Evolutionary conservation across 164 flowering plant genomes (phyloP), one percentile per base, ranked within the genome.

Genomic region (Euptelea pleiosperma): DNA sequence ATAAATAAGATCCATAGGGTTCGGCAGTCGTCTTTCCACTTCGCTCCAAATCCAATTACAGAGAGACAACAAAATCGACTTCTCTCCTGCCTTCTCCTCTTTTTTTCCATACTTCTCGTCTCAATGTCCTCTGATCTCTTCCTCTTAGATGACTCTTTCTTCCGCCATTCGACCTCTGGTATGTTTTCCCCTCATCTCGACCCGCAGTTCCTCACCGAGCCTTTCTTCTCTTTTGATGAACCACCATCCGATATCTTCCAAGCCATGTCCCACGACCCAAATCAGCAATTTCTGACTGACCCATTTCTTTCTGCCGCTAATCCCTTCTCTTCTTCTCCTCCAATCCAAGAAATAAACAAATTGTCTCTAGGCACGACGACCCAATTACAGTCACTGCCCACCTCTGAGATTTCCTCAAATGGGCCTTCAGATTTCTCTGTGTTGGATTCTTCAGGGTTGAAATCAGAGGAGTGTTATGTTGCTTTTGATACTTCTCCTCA

Each of bases 101-200:
- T 21, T 40, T 30, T 53, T 34, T 55, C 57, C 19, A 9, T 12
- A 41, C 14, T 21, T 42, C 61, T 57, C 6, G 10, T 25, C 21
- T 46, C 68, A 70, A 83, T 82, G 90, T 70, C 87, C 61, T 83
- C 82, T 69, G 81, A 84, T 54, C 69, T 75, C 16, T 79, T 54
- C 30, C 31, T 60, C 26, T 63, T 71, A n/a, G 84, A 79, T 50
- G 71, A 36, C 25, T 51, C 73, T 22, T 69, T 57, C 46, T 64
- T 45, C 51, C 63, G 10, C 22, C 60, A 49, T 57, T 46, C 69
- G 5, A 52, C 70, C 28, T n/a, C n/a, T n/a, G 73, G 65, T 4
- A 31, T 70, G 46, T 28, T 52, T 11, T 46, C 66, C 28, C 28
- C 68, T 26, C 79, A 71, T 14, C 25, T 33, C 0, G 76, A 74